Base-by-base conservation (phyloP, 1,139 yeast species). In the Blastobotrys raffinosifermentans region DNA sequence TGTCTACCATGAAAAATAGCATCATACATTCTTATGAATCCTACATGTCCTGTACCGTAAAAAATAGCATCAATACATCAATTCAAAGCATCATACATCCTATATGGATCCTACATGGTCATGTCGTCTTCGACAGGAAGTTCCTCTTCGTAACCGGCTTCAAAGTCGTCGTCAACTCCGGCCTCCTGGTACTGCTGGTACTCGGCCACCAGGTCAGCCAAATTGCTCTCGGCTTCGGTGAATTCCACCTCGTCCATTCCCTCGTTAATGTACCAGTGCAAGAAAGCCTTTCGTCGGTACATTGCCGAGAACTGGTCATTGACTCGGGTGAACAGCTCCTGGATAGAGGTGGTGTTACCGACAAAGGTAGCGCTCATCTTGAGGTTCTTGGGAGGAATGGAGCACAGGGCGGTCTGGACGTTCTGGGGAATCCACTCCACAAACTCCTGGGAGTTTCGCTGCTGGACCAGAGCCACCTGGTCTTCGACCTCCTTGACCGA, bases 341-440 rank as follows among this genome's bases (percentile, higher is more conserved):
- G 94, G 57, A 86, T 84, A 2, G 95, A 83, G 3, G 96, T 86
- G 29, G 95, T 81, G 70, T 86, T 86, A 59, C 94, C 95, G 52
- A 86, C 80, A 57, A 86, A 84, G 13, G 96, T 86, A 36, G 95
- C 96, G 43, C 94, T 70, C 86, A 84, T 83, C 57, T 82, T 89
- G 56, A 80, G 70, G 54, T 73, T 93, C 64, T 74, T 77, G 54
- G 96, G 95, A 31, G 96, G 84, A 47, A 85, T 91, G 14, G 91
- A 79, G 66, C 94, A 85, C 43, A 86, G 86, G 41, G 94, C 91
- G 27, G 94, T 83, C 69, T 87, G 96, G 48, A 87, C 95, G 61
- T 87, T 87, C 66, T 86, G 86, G 58, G 96, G 96, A 66, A 87
- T 87, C 96, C 96, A 87, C 64, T 87, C 96, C 42, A 87, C 96